Base-by-base conservation (phyloP, 164 flowering plant species). In the Litsea cubeba region DNA sequence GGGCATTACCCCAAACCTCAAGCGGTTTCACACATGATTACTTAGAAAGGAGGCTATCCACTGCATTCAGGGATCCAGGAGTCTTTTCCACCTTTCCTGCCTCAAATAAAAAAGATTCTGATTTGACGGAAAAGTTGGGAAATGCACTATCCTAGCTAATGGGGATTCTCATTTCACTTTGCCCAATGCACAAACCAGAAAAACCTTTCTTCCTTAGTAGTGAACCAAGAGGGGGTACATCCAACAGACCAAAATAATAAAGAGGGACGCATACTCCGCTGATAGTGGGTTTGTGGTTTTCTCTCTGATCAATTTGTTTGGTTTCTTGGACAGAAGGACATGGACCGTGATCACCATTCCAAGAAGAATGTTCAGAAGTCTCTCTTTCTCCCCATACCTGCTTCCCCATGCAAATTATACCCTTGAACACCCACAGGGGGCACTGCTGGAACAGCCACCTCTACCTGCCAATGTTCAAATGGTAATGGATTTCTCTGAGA, bases 381-480 rank as follows among this genome's bases (percentile, higher is more conserved):
- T 70, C 62, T 70, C n/a, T n/a, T n/a, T n/a, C 50, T 30, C 1
- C 62, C 62, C n/a, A 24, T 68, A 70, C 10, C 20, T 1, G 4
- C 60, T 22, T 50, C 72, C 50, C 20, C 49, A 50, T 50, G 72
- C 32, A 50, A 49, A 68, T 51, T 18, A 70, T 23, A 22, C 62
- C 3, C 72, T 23, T 70, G 62, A 23, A 24, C 62, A n/a, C 50
- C n/a, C 35, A 23, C 54, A 23, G 72, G 22, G 35, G 20, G n/a
- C 62, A 70, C 15, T 25, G 11, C 18, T 22, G 26, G 7, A 50
- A 69, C 22, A 50, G 71, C 58, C 58, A 6, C 71, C 71, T 20
- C 88, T 50, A 74, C 79, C 80, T 83, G 84, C 67, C 30, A 74
- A 22, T 78, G 85, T 82, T 82, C 89, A 58, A 67, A 73, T 67